Base-by-base conservation (phyloP, 1,284 basidiomycete species). In the Papiliotrema fonsecae region DNA sequence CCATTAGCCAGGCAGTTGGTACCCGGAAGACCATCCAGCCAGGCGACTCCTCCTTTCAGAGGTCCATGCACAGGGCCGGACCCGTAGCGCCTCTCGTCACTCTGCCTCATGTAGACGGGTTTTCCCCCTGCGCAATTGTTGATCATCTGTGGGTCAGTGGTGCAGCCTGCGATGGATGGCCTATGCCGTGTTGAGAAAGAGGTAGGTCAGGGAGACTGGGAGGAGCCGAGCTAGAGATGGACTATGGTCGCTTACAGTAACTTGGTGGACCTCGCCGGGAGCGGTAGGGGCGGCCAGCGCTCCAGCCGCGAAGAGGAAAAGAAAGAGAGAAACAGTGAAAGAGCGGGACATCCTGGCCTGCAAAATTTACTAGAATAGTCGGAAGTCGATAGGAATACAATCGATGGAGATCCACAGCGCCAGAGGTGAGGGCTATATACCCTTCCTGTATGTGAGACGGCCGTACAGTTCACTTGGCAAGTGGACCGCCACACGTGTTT, bases 121-220 rank as follows among this genome's bases (percentile, higher is more conserved):
- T 37, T 42, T 26, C 57, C 54, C 9, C 32, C 36, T 2, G 48
- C 54, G 44, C 52, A 59, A n/a, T 52, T 49, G 45, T 56, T 59
- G 50, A 59, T 46, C 32, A 56, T 45, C 52, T 55, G 18, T 26
- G 31, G n/a, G n/a, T n/a, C n/a, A n/a, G n/a, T n/a, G n/a, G n/a
- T n/a, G n/a, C n/a, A n/a, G n/a, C n/a, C n/a, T n/a, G n/a, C n/a
- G n/a, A n/a, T n/a, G n/a, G n/a, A n/a, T n/a, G n/a, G n/a, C n/a
- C n/a, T n/a, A 32, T 11, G n/a, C n/a, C 11, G 31, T 11, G n/a
- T 11, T 11, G n/a, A n/a, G 11, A 32, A 32, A n/a, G 10, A n/a
- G n/a, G n/a, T n/a, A n/a, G n/a, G n/a, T n/a, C n/a, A n/a, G n/a
- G n/a, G n/a, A n/a, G n/a, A n/a, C n/a, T n/a, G n/a, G n/a, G n/a